Evolutionary conservation across 2,329 filamentous ascomycete species (phyloP).

Genomic region (Arthroderma sp.): DNA sequence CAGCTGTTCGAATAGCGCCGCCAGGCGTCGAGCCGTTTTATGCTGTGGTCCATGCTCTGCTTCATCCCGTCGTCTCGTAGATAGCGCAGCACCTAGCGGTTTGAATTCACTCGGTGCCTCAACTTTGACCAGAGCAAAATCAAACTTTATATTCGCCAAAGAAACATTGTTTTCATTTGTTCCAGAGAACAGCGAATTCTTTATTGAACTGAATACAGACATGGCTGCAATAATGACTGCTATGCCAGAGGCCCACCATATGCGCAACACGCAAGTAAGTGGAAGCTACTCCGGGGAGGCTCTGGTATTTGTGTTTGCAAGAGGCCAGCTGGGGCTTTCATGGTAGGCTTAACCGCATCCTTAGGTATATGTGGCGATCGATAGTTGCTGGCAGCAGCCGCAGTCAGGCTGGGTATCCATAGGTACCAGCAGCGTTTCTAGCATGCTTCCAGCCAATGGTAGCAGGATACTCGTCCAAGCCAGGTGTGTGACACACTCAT

Average conservation of each 20-base stretch:
- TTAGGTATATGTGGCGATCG: too few relatives aligned
- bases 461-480: too few relatives aligned
- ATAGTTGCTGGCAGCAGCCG: too few relatives aligned
- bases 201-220: not conserved
- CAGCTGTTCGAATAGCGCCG: conserved; percentile 25
- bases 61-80: conserved; percentile 16
- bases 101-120: conserved; percentile 29
- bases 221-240: not conserved
- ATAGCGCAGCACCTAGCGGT: conserved; percentile 19
- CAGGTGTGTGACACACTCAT: too few relatives aligned
- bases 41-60: conserved; percentile 28
- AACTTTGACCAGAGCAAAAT: conserved; percentile 30
- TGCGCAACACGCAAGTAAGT: not conserved
- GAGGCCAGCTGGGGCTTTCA: too few relatives aligned
- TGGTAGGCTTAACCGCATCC: too few relatives aligned
- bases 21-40: conserved; percentile 26
- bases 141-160: conserved; percentile 25
- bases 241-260: too few relatives aligned
- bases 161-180: conserved; percentile 10
- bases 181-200: conserved; percentile 2
- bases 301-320: too few relatives aligned
- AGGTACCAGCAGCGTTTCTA: too few relatives aligned
- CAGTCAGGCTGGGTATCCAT: too few relatives aligned
- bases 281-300: not conserved
- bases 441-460: too few relatives aligned